Base-by-base conservation (phyloP, 23 red algal species). In the Gracilariopsis chorda region DNA sequence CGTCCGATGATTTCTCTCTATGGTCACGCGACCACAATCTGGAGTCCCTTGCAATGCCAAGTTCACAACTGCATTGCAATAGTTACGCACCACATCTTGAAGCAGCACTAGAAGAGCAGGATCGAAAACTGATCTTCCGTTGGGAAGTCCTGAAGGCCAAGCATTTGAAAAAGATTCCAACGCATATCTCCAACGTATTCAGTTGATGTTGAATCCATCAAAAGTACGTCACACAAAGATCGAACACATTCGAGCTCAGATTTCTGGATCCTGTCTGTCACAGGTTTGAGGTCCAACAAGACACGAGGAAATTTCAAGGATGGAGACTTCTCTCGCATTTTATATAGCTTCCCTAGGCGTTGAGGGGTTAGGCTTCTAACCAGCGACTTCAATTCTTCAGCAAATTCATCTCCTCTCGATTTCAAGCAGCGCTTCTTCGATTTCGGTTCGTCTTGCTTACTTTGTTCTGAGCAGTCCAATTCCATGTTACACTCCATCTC, bases 61-160 rank as follows among this genome's bases (percentile, higher is more conserved):
- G 21, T 83, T 59, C 69, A 78, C 79, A n/a, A 91, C 93, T 16
- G 53, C 57, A 46, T 83, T 83, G 60, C 93, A 95, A 32, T 67
- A 69, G 13, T 36, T 55, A 59, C 93, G 91, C 25, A 89, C 70
- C 20, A 95, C 67, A 83, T 89, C 84, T 33, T 59, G 43, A 25
- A 95, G 48, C 10, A 41, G 56, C 20, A 86, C 77, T 34, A 27
- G 53, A 9, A 86, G 61, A 23, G 85, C 63, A 20, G 78, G 83
- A 33, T 86, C 56, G 16, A 43, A 62, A 48, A 80, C 72, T 32
- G 48, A 35, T 33, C 79, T 48, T 28, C 67, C 78, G 27, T 80
- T 79, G 23, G 82, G 63, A 57, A 96, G 92, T 78, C 92, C 94
- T 28, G 79, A 69, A 17, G 86, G 77, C 30, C 88, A 34, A 64